These are phyloP conservation scores for Garcia nutans DNA, from an alignment of 345 rosid species.

Conservation along the genomic window DNA sequence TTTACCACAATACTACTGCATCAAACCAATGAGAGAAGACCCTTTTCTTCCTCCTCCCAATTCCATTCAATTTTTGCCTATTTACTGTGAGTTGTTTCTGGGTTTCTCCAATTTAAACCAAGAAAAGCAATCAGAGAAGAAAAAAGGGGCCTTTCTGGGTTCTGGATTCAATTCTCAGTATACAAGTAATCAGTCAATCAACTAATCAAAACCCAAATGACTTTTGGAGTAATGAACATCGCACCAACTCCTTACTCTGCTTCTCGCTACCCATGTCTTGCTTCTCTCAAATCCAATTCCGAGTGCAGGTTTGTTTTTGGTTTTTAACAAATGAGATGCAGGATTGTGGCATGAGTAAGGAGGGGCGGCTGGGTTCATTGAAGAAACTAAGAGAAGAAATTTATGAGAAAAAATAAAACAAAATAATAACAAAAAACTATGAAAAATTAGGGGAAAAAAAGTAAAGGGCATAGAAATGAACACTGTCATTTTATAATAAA, in stretches of 20 bases:
- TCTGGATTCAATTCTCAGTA: not conserved
- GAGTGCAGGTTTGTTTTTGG: too few species aligned
- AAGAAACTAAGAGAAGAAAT: too few species aligned
- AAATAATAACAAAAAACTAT: too few species aligned
- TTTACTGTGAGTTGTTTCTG: not conserved
- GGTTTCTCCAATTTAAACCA: not conserved
- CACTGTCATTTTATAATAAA: too few species aligned
- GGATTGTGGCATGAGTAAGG: too few species aligned
- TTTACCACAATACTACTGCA: not conserved
- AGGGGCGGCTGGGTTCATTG: too few species aligned
- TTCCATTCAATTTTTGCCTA: not conserved
- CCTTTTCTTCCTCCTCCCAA: not conserved
- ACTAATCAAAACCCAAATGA: constrained; percentile 8
- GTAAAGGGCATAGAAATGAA: too few species aligned
- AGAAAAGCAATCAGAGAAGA: not conserved
- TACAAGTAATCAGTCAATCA: too few species aligned
- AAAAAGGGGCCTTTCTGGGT: not conserved
- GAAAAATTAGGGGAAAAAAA: too few species aligned
- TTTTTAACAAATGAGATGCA: too few species aligned
- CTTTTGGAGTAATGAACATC: constrained; percentile 27
- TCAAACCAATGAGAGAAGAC: not conserved
- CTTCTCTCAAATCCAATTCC: constrained; percentile 24
- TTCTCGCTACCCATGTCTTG: constrained; percentile 7
- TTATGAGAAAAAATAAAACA: too few species aligned
- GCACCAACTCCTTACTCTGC: constrained; percentile 22